Evolutionary conservation across 1,284 basidiomycete species (phyloP).

Genomic region (Malassezia furfur): DNA sequence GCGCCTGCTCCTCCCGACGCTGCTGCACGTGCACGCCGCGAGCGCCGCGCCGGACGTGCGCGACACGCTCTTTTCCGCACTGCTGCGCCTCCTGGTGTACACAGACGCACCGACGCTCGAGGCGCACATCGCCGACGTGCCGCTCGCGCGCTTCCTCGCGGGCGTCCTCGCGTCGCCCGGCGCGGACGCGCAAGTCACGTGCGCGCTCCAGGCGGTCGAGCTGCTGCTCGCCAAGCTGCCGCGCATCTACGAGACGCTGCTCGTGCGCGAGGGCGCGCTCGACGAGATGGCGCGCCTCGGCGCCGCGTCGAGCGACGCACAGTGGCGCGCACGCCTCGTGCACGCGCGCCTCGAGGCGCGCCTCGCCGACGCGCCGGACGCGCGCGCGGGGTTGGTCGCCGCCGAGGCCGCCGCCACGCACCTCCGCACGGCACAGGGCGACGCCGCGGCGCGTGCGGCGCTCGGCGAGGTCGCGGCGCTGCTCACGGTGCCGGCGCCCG

Average conservation of each 20-base stretch:
- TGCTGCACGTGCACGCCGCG: slow-evolving; percentile 44
- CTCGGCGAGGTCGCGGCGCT: slow-evolving; percentile 65
- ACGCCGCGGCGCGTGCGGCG: slow-evolving; percentile 49
- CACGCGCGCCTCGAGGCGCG: slow-evolving; percentile 31
- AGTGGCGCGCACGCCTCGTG: slow-evolving; percentile 28
- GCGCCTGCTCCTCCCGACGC: slow-evolving; percentile 38
- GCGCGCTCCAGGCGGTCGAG: slow-evolving; percentile 46
- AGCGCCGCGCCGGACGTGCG: slow-evolving; percentile 35
- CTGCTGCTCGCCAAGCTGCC: slow-evolving; percentile 37
- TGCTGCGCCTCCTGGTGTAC: slow-evolving; percentile 43
- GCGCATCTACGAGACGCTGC: slow-evolving; percentile 30
- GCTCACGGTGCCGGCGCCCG: slow-evolving; percentile 63
- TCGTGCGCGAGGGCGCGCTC: slow-evolving; percentile 42
- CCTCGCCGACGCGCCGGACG: slow-evolving; percentile 4
- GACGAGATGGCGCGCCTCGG: slow-evolving; percentile 44
- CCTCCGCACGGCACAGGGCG: slow-evolving; percentile 22
- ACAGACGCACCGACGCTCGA: slow-evolving; percentile 31
- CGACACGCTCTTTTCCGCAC: slow-evolving; percentile 32
- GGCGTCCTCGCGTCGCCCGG: slow-evolving; percentile 40
- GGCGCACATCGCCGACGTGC: slow-evolving; percentile 33
- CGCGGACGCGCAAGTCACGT: slow-evolving; percentile 25
- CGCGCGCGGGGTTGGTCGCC: not conserved
- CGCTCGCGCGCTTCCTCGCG: slow-evolving; percentile 41
- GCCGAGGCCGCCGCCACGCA: slow-evolving; percentile 51
- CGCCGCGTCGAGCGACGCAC: slow-evolving; percentile 20